Evolutionary conservation across 176 grass and related monocot genomes (phyloP).

Genomic region (Oryza glaberrima): DNA sequence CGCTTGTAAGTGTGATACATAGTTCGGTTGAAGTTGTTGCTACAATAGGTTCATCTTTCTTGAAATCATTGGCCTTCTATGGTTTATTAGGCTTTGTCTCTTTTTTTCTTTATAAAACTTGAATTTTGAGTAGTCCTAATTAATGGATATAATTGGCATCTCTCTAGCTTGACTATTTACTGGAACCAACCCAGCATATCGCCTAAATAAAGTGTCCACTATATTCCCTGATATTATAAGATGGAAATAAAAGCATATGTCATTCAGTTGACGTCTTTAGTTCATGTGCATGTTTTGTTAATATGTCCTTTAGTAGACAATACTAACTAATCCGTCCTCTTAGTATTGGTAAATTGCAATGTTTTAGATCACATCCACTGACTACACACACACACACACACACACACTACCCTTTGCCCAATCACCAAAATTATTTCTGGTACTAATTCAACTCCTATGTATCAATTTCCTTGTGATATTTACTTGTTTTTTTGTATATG

Average conservation of each 20-base stretch:
- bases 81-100: neutral
- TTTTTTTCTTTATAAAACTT: neutral
- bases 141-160: neutral
- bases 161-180: neutral
- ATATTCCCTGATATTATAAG: neutral
- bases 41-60: neutral
- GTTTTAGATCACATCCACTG: neutral
- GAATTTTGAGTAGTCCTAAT: constrained; percentile 18
- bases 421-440: no score
- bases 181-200: constrained; percentile 33
- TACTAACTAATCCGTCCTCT: constrained; percentile 10
- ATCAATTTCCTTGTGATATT: neutral
- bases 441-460: no score
- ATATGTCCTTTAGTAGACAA: constrained; percentile 26
- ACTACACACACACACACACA: no score
- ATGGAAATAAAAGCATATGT: constrained; percentile 31
- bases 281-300: neutral
- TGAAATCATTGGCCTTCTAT: neutral
- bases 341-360: constrained; percentile 13
- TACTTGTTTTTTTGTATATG: no score
- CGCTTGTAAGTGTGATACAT: constrained; percentile 61
- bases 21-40: neutral
- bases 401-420: neutral
- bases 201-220: constrained; percentile 27
- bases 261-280: constrained; percentile 2